Base-by-base conservation (phyloP, 352 stramenopile genomes). In the Phytophthora tentaculata region DNA sequence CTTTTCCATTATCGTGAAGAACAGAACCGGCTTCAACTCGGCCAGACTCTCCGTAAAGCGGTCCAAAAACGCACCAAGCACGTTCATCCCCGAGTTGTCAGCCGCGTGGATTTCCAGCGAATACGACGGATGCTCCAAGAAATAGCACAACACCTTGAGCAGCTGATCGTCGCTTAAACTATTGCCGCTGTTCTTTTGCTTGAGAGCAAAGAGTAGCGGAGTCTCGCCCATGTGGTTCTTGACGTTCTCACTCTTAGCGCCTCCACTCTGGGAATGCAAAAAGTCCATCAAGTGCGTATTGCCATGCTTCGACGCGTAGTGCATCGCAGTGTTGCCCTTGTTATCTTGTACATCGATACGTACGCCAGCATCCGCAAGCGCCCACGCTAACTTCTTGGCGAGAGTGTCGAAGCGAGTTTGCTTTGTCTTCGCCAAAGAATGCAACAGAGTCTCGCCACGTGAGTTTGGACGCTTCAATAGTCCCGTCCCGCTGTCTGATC, bases 221-320 rank as follows among this genome's bases (percentile, higher is more conserved):
- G 77, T 86, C 49, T 94, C 84, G 1, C 82, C 83, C 2, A 45
- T 47, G 2, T 74, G 52, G 48, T 84, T 91, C 5, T 48, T 59
- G 29, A 61, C 56, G 60, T 90, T 90, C 17, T 83, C 63, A 26
- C 59, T 73, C n/a, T 64, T 67, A 24, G 3, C 19, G 5, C 67
- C 67, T 23, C 51, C 44, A 37, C 67, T 66, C 59, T 91, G 79
- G 67, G 92, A 81, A 2, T 90, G 71, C n/a, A 94, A 52, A 55
- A 92, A 94, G 43, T 90, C 83, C 60, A 90, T 76, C n/a, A 90
- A 16, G 44, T 86, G 79, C 16, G 81, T 80, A 48, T 90, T 90
- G 4, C 72, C 84, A 1, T 50, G 60, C 12, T 78, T 67, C 5
- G 81, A 84, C 0, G 86, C 84, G 35, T 87, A 92, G 29, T 94